Evolutionary conservation across 1,284 basidiomycete genomes (phyloP).

Genomic region (Rugiboletus extremiorientalis): DNA sequence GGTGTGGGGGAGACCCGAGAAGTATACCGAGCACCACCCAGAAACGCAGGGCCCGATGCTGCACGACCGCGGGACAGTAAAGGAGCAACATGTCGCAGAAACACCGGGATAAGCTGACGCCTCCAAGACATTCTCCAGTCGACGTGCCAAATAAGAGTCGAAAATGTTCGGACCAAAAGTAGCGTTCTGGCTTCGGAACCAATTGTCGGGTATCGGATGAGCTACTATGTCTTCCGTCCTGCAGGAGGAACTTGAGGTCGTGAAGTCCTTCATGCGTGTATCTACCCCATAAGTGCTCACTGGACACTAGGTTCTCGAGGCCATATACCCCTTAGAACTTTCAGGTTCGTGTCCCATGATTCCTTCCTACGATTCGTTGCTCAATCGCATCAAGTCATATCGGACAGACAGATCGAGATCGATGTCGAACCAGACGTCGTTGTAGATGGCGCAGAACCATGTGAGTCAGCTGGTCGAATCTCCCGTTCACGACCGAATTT

Average conservation of each 20-base stretch:
- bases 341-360: slow-evolving; percentile 66
- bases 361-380: slow-evolving; percentile 33
- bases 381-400: slow-evolving; percentile 73
- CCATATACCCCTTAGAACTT: slow-evolving; percentile 93
- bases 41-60: background rate
- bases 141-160: background rate
- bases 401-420: slow-evolving; percentile 81
- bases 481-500: slow-evolving; percentile 14
- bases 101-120: slow-evolving; percentile 13
- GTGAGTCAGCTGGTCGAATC: slow-evolving; percentile 44
- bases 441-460: slow-evolving; percentile 55
- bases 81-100: slow-evolving; percentile 14
- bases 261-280: slow-evolving; percentile 12
- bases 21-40: slow-evolving; percentile 8
- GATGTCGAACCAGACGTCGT: slow-evolving; percentile 86
- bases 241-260: slow-evolving; percentile 88
- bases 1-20: slow-evolving; percentile 7
- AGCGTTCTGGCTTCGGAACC: slow-evolving; percentile 21
- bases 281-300: slow-evolving; percentile 9
- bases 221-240: slow-evolving; percentile 58
- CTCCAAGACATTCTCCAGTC: slow-evolving; percentile 24
- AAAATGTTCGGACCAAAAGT: slow-evolving; percentile 21
- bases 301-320: slow-evolving; percentile 78
- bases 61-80: background rate
- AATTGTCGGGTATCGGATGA: slow-evolving; percentile 29